phyloP scores from a whole-genome alignment of 2,329 filamentous ascomycete species.

The Claviceps lovelessii region DNA sequence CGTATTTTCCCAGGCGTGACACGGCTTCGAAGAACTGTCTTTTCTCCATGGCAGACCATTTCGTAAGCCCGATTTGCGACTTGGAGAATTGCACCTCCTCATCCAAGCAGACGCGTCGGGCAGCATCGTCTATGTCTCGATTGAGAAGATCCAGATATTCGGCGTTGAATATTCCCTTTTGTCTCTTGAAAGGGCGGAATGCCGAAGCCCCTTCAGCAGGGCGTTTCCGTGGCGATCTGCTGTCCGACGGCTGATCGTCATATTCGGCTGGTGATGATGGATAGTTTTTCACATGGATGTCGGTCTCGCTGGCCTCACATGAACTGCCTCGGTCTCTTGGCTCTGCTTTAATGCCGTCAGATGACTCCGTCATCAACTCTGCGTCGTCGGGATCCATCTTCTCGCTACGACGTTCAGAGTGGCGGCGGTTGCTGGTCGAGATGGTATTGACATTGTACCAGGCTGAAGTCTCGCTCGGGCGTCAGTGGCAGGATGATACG shows the following conservation, averaged over 20 bases:
- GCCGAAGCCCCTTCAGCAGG: conserved; percentile 12
- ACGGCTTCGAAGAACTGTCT: conserved; percentile 52
- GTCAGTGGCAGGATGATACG: background rate
- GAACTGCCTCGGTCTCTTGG: background rate
- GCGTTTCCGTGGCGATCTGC: conserved; percentile 16
- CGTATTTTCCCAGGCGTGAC: conserved; percentile 46
- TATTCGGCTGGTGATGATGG: background rate
- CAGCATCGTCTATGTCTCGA: conserved; percentile 40
- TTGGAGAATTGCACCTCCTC: conserved; percentile 19
- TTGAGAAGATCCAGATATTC: conserved; percentile 41
- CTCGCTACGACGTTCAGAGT: conserved; percentile 5
- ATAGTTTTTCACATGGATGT: background rate
- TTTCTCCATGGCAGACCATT: conserved; percentile 63
- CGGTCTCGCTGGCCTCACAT: conserved; percentile 3
- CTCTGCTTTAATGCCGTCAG: background rate
- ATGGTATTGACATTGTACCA: conserved; percentile 17
- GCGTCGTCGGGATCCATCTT: conserved; percentile 19
- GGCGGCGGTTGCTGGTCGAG: conserved; percentile 7
- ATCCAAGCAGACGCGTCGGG: conserved; percentile 20
- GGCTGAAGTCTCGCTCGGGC: background rate
- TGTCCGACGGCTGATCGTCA: conserved; percentile 1
- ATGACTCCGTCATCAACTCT: background rate
- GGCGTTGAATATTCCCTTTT: conserved; percentile 27
- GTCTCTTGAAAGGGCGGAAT: conserved; percentile 29
- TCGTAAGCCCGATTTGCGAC: conserved; percentile 51